Conservation (phyloP, 331 rosid genomes). For the Dryas integrifolia region DNA sequence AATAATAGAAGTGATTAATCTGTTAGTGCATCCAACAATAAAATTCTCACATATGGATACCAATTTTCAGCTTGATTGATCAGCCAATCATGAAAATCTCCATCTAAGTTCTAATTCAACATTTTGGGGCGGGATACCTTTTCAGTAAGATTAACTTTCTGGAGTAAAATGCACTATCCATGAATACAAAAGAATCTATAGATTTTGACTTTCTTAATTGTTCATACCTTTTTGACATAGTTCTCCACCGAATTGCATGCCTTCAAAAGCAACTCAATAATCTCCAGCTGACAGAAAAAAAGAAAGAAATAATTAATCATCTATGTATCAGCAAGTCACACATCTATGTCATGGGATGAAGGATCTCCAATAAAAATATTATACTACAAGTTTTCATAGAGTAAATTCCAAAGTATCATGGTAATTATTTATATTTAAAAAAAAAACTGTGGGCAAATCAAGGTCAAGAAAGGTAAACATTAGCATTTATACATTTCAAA, state of each 20-base stretch:
- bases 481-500: background rate
- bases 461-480: slow-evolving; percentile 16
- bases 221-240: slow-evolving; percentile 52
- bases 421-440: background rate
- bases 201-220: background rate
- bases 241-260: slow-evolving; percentile 62
- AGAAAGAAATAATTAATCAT: slow-evolving; percentile 15
- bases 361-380: background rate
- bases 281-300: slow-evolving; percentile 50
- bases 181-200: background rate
- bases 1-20: background rate
- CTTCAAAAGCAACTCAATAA: slow-evolving; percentile 66
- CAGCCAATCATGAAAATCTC: background rate
- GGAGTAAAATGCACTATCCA: background rate
- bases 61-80: background rate
- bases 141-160: background rate
- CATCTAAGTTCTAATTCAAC: background rate
- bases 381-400: background rate
- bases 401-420: background rate
- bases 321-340: slow-evolving; percentile 8
- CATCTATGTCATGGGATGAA: background rate
- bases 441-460: background rate
- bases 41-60: background rate
- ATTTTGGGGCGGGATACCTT: background rate
- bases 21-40: background rate